These are phyloP conservation scores for Camellia sinensis DNA, from an alignment of 148 eudicot species.

Conservation along the genomic window DNA sequence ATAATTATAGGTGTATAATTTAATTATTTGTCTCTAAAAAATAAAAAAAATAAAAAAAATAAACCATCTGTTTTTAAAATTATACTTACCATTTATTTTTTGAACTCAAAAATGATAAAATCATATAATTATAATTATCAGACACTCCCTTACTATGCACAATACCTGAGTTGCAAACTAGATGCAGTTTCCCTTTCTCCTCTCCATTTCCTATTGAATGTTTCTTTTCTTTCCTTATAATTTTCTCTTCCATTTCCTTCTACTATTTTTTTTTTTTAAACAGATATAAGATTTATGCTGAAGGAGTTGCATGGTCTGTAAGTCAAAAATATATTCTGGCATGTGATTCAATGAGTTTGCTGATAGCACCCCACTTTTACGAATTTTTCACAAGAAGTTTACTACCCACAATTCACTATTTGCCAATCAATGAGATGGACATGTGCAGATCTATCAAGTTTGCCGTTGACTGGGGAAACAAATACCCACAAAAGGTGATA, in stretches of 20 bases:
- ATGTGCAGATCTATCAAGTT: slow-evolving; percentile 43
- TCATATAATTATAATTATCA: too few species aligned
- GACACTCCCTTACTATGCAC: too few species aligned
- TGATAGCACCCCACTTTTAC: slow-evolving; percentile 37
- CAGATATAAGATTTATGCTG: slow-evolving; percentile 56
- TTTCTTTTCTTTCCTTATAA: neutral
- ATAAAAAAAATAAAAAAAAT: too few species aligned
- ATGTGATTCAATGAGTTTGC: slow-evolving; percentile 56
- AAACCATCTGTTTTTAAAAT: too few species aligned
- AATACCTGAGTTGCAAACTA: too few species aligned
- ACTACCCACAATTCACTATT: slow-evolving; percentile 47
- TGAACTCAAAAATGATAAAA: too few species aligned
- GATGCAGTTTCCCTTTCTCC: too few species aligned
- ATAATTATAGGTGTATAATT: too few species aligned
- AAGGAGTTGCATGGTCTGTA: slow-evolving; percentile 54
- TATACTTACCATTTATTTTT: too few species aligned
- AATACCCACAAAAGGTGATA: slow-evolving; percentile 30
- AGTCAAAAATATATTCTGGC: slow-evolving; percentile 59
- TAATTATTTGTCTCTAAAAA: too few species aligned
- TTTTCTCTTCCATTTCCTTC: neutral
- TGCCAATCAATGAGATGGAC: slow-evolving; percentile 40
- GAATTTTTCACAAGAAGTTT: slow-evolving; percentile 54
- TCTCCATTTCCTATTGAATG: too few species aligned
- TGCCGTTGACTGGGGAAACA: slow-evolving; percentile 56
- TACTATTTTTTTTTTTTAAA: neutral